phyloP scores from a whole-genome alignment of 75 land plant genomes.

The Selaginella tamariscina region DNA sequence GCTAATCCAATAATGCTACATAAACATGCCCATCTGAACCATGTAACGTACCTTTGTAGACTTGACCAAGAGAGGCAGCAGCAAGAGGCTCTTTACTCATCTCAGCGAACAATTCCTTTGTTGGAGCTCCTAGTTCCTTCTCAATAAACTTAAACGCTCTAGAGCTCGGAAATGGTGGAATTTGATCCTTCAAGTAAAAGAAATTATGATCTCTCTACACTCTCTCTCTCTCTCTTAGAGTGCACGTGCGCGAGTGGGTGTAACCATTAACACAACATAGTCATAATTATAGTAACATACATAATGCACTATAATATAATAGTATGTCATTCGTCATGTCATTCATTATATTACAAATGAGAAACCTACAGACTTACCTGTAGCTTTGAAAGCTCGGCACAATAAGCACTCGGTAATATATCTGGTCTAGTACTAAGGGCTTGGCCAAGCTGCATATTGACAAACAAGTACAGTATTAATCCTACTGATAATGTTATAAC shows the following conservation, averaged over 20 bases:
- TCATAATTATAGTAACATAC: not conserved
- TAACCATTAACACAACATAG: not conserved
- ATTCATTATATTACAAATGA: not conserved
- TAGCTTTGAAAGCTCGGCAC: constrained; percentile 84
- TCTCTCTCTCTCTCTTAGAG: not conserved
- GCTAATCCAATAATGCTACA: no score
- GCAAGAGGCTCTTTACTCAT: constrained; percentile 81
- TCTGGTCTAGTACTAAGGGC: constrained; percentile 97
- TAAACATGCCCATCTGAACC: no score
- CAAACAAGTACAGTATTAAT: not conserved
- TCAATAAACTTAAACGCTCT: constrained; percentile 72
- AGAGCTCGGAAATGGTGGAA: constrained; percentile 76
- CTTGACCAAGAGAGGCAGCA: constrained; percentile 95
- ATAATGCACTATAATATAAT: not conserved
- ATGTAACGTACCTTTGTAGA: constrained; percentile 89
- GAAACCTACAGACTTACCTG: constrained; percentile 44
- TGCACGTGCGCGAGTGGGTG: not conserved
- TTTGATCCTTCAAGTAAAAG: constrained; percentile 56
- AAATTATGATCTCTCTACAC: not conserved
- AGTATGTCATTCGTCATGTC: not conserved
- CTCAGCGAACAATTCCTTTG: constrained; percentile 66
- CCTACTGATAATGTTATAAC: not conserved
- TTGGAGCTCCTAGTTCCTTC: constrained; percentile 50
- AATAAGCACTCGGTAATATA: constrained; percentile 75
- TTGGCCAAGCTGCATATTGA: constrained; percentile 73